Evolutionary conservation across 352 stramenopile genomes (phyloP), one percentile per base, ranked within the genome.

Genomic region (Phytophthora tubulina): DNA sequence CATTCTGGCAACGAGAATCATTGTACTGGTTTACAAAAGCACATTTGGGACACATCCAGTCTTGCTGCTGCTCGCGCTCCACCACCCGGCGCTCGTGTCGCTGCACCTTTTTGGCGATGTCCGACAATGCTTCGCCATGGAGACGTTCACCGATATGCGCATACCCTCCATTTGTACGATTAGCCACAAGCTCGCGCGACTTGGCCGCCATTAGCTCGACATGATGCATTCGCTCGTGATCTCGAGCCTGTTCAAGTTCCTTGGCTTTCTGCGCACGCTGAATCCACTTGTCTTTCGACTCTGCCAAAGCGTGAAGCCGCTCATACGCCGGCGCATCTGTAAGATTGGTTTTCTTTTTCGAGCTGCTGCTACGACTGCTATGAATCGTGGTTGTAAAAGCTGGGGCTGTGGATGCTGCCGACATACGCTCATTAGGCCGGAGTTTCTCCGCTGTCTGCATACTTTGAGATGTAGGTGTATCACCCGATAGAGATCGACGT

Each of bases 21-120:
- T 52, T 77, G 64, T 82, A 59, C 30, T 85, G 75, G 72, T 95
- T 95, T 38, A 85, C 62, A 53, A 78, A 86, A 1, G 86, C 83
- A 57, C 88, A 95, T 63, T 92, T 92, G 15, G 86, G 83, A 30
- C 88, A 95, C 76, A 90, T 94, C 88, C 88, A 95, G 72, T 91
- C 75, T 53, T 88, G 69, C 48, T 91, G 56, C 6, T 84, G 55
- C 38, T 89, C 81, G 6, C 75, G 72, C 36, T 91, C 83, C 7
- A 52, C 42, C 17, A 69, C 75, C 7, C 79, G 82, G 33, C 79
- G 81, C 15, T 86, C 79, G 5, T 77, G 56, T 2, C 82, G 69
- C 51, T 85, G 76, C 55, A 87, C 70, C 49, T 88, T 89, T 65
- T 90, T 92, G 42, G 85, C 81, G 31, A 90, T 63, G 50, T 95